phyloP scores from a whole-genome alignment of 257 asterid species.

The Paraleonurus japonicus region DNA sequence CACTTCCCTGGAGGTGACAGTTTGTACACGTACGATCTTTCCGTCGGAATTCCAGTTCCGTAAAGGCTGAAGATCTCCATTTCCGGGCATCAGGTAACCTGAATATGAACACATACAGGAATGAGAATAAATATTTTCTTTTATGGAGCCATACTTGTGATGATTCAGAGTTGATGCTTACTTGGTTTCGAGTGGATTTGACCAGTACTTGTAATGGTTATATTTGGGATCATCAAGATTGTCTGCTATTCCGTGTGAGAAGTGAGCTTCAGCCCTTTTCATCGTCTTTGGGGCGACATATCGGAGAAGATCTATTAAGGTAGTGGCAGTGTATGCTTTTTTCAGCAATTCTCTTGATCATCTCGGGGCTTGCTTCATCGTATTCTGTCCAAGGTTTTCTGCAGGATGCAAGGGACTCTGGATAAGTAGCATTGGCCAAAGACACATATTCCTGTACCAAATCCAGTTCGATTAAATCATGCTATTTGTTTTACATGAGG shows the following conservation, averaged over 20 bases:
- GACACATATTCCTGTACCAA: conserved; percentile 28
- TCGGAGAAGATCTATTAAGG: conserved; percentile 63
- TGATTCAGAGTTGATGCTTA: conserved; percentile 34
- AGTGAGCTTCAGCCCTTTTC: conserved; percentile 80
- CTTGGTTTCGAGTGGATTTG: conserved; percentile 92
- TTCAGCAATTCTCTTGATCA: conserved; percentile 42
- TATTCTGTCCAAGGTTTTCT: conserved; percentile 79
- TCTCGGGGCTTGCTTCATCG: conserved; percentile 58
- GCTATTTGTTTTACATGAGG: background rate
- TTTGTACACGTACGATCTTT: conserved; percentile 81
- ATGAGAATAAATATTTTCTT: background rate
- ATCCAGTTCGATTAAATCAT: background rate
- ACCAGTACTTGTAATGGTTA: conserved; percentile 80
- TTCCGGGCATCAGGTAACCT: conserved; percentile 86
- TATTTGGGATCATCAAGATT: conserved; percentile 75
- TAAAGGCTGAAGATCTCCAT: conserved; percentile 80
- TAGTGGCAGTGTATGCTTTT: conserved; percentile 59
- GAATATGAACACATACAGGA: conserved; percentile 3
- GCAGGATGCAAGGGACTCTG: conserved; percentile 40
- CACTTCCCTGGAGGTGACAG: conserved; percentile 52
- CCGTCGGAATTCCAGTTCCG: conserved; percentile 86
- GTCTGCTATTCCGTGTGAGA: conserved; percentile 88
- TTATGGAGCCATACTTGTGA: no score
- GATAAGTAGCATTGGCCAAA: conserved; percentile 27
- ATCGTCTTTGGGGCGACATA: conserved; percentile 82